A percentile compares a stretch with the other conserved stretches of the same genome.
Evolutionary conservation across 495 filamentous ascomycete genomes (phyloP).

Genomic region (Penicillium subrubescens): DNA sequence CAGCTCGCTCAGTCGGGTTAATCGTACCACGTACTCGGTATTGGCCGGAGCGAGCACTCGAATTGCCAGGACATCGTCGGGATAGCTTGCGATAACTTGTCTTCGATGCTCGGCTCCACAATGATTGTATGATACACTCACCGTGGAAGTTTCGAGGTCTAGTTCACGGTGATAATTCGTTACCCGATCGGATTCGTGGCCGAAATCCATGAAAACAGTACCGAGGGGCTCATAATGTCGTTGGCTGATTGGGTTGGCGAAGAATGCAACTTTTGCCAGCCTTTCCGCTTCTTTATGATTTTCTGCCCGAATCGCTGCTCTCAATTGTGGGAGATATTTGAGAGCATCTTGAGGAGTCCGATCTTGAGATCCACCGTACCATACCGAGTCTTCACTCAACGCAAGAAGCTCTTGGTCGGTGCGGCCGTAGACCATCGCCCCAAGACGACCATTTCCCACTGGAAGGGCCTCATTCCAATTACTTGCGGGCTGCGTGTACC

Average conservation of each 20-base stretch:
- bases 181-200: slow-evolving; percentile 31
- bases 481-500: slow-evolving; percentile 32
- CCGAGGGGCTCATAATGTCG: slow-evolving; percentile 52
- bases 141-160: slow-evolving; percentile 39
- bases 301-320: slow-evolving; percentile 43
- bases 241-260: slow-evolving; percentile 45
- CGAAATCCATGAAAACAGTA: slow-evolving; percentile 49
- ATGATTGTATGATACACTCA: slow-evolving; percentile 41
- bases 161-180: slow-evolving; percentile 47
- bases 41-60: slow-evolving; percentile 35
- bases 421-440: slow-evolving; percentile 51
- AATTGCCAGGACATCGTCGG: slow-evolving; percentile 45
- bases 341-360: slow-evolving; percentile 44
- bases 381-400: slow-evolving; percentile 57
- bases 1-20: slow-evolving; percentile 37
- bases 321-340: slow-evolving; percentile 36
- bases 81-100: slow-evolving; percentile 43
- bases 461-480: slow-evolving; percentile 37
- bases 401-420: slow-evolving; percentile 47
- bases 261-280: slow-evolving; percentile 41
- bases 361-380: slow-evolving; percentile 52
- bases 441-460: slow-evolving; percentile 57
- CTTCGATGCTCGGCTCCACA: slow-evolving; percentile 33
- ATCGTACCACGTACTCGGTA: slow-evolving; percentile 28
- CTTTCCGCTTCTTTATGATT: slow-evolving; percentile 46